A percentile compares a stretch with the other conserved stretches of the same genome.
phyloP scores from a whole-genome alignment of 805 yeast species.

The Jamesozyma rosinii region DNA sequence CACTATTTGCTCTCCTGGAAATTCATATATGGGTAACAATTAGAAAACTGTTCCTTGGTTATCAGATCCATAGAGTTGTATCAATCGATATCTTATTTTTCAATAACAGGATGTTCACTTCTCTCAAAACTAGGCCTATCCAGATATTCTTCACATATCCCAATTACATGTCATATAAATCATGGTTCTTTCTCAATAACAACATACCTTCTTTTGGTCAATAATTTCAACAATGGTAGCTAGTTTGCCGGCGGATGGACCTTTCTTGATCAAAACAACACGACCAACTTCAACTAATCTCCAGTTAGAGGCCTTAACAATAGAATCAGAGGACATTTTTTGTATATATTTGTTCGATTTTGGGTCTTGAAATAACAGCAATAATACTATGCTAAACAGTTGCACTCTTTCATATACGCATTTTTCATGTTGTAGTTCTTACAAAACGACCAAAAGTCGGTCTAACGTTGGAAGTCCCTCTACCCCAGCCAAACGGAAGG shows the following conservation, averaged over 20 bases:
- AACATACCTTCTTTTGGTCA: constrained; percentile 96
- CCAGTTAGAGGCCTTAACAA: constrained; percentile 97
- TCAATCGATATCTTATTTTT: background rate
- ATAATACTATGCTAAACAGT: background rate
- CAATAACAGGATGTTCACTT: background rate
- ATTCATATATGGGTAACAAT: background rate
- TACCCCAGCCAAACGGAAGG: background rate
- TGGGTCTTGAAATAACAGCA: background rate
- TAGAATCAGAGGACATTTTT: constrained; percentile 57
- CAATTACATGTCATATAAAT: background rate
- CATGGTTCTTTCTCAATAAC: background rate
- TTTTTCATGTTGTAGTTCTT: background rate
- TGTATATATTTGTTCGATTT: constrained; percentile 6
- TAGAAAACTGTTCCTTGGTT: background rate
- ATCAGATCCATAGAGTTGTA: background rate
- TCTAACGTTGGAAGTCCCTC: background rate
- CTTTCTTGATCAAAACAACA: constrained; percentile 85
- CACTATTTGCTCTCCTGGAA: too few relatives aligned
- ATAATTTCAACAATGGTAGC: constrained; percentile 97
- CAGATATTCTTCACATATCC: background rate
- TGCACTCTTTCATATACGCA: background rate
- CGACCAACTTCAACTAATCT: constrained; percentile 99
- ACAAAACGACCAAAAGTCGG: background rate
- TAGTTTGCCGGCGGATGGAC: constrained; percentile 64
- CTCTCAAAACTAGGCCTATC: background rate